phyloP scores from a whole-genome alignment of 495 filamentous ascomycete genomes.

The Penicillium verhagenii region DNA sequence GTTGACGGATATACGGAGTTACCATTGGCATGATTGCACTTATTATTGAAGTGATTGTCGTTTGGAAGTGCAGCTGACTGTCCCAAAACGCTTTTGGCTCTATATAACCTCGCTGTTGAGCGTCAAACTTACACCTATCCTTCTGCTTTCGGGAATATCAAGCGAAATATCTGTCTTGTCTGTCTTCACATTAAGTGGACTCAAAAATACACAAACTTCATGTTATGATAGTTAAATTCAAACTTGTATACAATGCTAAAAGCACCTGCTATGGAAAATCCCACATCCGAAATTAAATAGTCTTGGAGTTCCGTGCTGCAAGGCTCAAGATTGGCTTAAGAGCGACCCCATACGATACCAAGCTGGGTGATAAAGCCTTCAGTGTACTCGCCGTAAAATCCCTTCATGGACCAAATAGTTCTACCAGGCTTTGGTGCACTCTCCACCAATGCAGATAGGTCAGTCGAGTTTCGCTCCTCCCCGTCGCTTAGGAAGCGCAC shows the following conservation, averaged over 20 bases:
- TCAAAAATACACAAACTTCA: too few relatives aligned
- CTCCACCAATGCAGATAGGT: not conserved
- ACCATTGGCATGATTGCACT: not conserved
- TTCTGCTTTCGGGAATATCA: too few relatives aligned
- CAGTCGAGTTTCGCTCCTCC: not conserved
- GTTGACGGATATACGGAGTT: conserved; percentile 40
- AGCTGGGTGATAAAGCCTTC: not conserved
- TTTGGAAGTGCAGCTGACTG: too few relatives aligned
- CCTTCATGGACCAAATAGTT: not conserved
- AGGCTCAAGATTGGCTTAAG: too few relatives aligned
- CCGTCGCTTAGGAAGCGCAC: not conserved
- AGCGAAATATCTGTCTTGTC: too few relatives aligned
- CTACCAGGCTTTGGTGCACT: not conserved
- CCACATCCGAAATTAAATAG: not conserved
- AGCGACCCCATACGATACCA: not conserved
- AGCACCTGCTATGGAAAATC: not conserved
- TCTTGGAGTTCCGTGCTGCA: not conserved
- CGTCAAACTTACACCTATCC: too few relatives aligned
- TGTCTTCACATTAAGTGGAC: too few relatives aligned
- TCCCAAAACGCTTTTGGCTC: too few relatives aligned
- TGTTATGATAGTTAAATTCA: too few relatives aligned
- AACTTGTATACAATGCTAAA: not conserved
- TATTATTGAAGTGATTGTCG: too few relatives aligned
- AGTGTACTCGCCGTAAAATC: not conserved
- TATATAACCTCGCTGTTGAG: too few relatives aligned